Evolutionary conservation across 2,329 filamentous ascomycete species (phyloP).

Genomic region (Microcyclospora tardicrescens): DNA sequence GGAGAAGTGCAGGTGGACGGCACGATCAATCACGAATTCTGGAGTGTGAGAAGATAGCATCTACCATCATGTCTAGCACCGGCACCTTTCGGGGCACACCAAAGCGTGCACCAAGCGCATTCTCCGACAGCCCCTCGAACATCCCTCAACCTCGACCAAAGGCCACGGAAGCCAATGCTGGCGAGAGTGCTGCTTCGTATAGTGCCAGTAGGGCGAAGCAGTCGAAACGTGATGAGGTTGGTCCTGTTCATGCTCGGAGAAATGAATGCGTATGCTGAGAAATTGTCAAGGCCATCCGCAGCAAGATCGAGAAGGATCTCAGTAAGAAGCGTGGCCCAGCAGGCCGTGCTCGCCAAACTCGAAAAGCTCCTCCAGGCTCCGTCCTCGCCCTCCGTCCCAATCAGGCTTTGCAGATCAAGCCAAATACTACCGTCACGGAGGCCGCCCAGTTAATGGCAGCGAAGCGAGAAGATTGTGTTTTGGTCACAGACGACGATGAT

Average conservation of each 20-base stretch:
- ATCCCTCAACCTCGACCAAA: slow-evolving; percentile 55
- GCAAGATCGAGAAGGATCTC: slow-evolving; percentile 93
- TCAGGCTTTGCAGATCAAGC: slow-evolving; percentile 94
- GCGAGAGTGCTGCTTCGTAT: slow-evolving; percentile 56
- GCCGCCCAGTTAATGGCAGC: slow-evolving; percentile 97
- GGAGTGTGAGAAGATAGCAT: no score
- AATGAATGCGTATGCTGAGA: no score
- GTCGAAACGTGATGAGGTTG: slow-evolving; percentile 94
- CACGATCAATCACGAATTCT: no score
- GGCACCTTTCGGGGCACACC: slow-evolving; percentile 60
- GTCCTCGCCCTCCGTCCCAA: slow-evolving; percentile 92
- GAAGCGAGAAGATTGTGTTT: slow-evolving; percentile 93
- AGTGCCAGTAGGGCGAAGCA: slow-evolving; percentile 94
- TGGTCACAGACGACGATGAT: slow-evolving; percentile 96
- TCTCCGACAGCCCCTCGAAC: slow-evolving; percentile 51
- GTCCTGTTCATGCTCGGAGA: background rate
- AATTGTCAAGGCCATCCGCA: slow-evolving; percentile 66
- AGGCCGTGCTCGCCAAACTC: slow-evolving; percentile 65
- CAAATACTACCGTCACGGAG: slow-evolving; percentile 82
- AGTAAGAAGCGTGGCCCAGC: slow-evolving; percentile 88
- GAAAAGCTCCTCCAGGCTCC: slow-evolving; percentile 90
- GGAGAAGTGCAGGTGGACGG: no score
- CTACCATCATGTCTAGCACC: slow-evolving; percentile 42
- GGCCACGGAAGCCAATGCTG: slow-evolving; percentile 40
- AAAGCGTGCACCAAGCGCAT: slow-evolving; percentile 37